phyloP scores from a whole-genome alignment of 2,329 filamentous ascomycete species.

The Elsinoe perseae region DNA sequence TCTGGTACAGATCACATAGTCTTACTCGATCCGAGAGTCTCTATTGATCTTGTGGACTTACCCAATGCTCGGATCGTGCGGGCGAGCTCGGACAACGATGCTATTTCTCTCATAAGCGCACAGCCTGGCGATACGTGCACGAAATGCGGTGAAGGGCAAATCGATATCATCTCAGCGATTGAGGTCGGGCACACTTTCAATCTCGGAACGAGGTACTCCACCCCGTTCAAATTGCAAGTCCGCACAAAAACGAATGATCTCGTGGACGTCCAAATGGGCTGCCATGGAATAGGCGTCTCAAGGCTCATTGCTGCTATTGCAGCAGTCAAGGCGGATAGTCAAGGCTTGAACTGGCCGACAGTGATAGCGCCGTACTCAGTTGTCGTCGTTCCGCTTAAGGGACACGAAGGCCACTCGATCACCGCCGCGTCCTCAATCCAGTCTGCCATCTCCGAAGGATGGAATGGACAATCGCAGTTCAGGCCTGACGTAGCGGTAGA shows the following conservation, averaged over 20 bases:
- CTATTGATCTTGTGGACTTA: neutral
- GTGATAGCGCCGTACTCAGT: conserved; percentile 79
- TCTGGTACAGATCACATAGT: conserved; percentile 19
- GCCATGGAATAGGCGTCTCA: conserved; percentile 89
- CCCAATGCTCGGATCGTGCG: neutral
- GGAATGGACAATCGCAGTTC: neutral
- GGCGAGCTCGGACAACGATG: conserved; percentile 15
- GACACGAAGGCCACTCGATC: conserved; percentile 17
- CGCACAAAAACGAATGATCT: conserved; percentile 30
- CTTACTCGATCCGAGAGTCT: conserved; percentile 24
- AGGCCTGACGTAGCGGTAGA: conserved; percentile 50
- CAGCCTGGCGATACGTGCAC: conserved; percentile 65
- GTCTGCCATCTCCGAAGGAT: neutral
- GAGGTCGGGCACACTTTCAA: conserved; percentile 95
- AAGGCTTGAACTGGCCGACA: conserved; percentile 80
- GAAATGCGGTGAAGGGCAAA: conserved; percentile 54
- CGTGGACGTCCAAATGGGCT: conserved; percentile 80
- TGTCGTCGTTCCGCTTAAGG: conserved; percentile 50
- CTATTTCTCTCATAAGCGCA: conserved; percentile 58
- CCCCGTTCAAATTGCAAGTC: conserved; percentile 61
- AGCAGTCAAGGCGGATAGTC: conserved; percentile 61
- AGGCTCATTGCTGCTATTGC: conserved; percentile 83
- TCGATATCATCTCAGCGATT: conserved; percentile 65
- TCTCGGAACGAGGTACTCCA: conserved; percentile 80
- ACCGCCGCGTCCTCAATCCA: conserved; percentile 1